Conservation (phyloP, 148 eudicot species). For the Silene conica region DNA sequence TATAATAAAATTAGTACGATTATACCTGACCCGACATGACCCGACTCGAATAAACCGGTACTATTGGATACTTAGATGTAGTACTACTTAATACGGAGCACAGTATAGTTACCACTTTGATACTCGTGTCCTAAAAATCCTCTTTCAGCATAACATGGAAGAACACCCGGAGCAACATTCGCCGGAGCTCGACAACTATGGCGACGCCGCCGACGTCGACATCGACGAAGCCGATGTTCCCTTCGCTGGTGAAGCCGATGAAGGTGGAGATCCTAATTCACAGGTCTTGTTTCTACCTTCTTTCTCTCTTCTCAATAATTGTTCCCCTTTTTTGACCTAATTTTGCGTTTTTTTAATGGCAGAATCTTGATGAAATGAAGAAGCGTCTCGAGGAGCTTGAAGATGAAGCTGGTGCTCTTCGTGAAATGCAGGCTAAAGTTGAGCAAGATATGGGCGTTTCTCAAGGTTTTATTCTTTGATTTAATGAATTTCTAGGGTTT, state of each 20-base stretch:
- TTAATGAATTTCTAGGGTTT: background rate
- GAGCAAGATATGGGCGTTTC: conserved; percentile 32
- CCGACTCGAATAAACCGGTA: no score
- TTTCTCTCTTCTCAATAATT: background rate
- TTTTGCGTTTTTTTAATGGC: background rate
- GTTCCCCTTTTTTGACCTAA: background rate
- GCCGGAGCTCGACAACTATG: conserved; percentile 22
- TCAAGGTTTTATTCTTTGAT: conserved; percentile 14
- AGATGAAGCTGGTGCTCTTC: conserved; percentile 37
- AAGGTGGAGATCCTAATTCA: conserved; percentile 22
- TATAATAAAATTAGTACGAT: no score
- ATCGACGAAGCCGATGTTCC: no score
- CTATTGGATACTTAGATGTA: no score
- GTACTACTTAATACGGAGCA: no score
- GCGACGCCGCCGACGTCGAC: conserved; percentile 17
- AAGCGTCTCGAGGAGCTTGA: conserved; percentile 31
- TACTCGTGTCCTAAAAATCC: background rate
- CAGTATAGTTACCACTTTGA: no score
- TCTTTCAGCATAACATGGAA: conserved; percentile 17
- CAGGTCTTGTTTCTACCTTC: conserved; percentile 15
- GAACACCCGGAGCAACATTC: conserved; percentile 23
- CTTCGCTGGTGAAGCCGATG: conserved; percentile 16
- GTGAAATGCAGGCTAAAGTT: conserved; percentile 38
- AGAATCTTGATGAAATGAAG: conserved; percentile 34
- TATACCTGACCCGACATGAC: no score